Conservation (phyloP, 2,329 filamentous ascomycete species). For the Exophiala viscosa region DNA sequence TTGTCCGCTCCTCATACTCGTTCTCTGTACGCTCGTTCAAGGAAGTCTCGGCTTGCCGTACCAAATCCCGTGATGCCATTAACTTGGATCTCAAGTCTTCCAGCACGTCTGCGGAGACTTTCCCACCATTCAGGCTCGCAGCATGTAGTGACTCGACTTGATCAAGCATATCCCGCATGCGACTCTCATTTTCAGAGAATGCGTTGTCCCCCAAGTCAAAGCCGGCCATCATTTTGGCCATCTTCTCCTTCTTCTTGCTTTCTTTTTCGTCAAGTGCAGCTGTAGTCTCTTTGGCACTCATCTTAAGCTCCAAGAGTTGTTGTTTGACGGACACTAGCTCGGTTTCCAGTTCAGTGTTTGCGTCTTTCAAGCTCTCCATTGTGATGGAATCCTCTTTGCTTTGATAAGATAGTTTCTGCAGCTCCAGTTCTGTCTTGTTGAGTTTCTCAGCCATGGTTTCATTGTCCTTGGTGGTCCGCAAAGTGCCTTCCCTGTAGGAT, state of each 20-base stretch:
- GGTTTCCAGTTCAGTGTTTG: conserved; percentile 83
- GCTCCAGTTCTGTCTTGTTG: conserved; percentile 93
- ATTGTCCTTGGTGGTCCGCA: conserved; percentile 81
- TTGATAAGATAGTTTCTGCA: conserved; percentile 93
- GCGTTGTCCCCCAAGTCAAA: conserved; percentile 91
- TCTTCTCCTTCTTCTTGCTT: conserved; percentile 96
- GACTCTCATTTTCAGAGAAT: conserved; percentile 88
- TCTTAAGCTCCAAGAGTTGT: conserved; percentile 85
- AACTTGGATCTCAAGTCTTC: conserved; percentile 72
- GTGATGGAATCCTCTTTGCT: conserved; percentile 95
- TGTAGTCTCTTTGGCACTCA: conserved; percentile 90
- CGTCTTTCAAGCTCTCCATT: conserved; percentile 95
- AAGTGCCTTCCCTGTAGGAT: conserved; percentile 80
- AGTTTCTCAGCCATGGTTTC: conserved; percentile 80
- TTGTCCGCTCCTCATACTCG: conserved; percentile 61
- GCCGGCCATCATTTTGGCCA: conserved; percentile 99
- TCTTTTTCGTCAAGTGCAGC: conserved; percentile 93
- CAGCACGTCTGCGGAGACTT: conserved; percentile 76
- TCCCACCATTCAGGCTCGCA: conserved; percentile 70
- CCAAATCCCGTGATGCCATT: conserved; percentile 84
- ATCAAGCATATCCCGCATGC: conserved; percentile 77
- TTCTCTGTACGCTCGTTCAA: conserved; percentile 66
- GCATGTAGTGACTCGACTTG: conserved; percentile 76
- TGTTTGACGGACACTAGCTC: conserved; percentile 96
- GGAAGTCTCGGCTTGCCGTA: conserved; percentile 86